phyloP scores from a whole-genome alignment of 2,329 filamentous ascomycete genomes.

The Fusarium sp. region DNA sequence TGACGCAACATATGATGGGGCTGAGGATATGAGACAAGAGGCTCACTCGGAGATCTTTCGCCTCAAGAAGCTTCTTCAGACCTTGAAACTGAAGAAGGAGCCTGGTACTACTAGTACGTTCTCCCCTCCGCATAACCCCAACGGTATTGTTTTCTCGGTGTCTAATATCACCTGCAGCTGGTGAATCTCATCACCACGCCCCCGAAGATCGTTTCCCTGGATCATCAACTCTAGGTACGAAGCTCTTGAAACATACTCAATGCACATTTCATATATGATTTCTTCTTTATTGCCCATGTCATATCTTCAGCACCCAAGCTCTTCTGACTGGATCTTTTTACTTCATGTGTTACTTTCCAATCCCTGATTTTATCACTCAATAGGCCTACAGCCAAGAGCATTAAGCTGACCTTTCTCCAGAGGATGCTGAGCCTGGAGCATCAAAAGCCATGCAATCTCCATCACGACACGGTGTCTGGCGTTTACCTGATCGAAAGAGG shows the following conservation, averaged over 20 bases:
- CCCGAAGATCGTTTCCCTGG: not conserved
- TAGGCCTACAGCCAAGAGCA: not conserved
- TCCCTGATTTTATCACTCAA: not conserved
- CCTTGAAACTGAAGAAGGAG: constrained; percentile 10
- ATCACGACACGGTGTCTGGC: constrained; percentile 4
- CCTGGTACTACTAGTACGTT: constrained; percentile 2
- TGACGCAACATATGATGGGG: constrained; percentile 37
- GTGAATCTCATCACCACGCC: not conserved
- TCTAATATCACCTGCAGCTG: not conserved
- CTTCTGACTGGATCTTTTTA: not conserved
- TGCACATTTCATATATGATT: not conserved
- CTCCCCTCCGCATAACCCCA: not conserved
- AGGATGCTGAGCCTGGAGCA: not conserved
- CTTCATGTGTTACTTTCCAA: not conserved
- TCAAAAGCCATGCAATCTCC: constrained; percentile 35
- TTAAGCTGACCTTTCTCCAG: constrained; percentile 25
- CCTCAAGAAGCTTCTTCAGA: constrained; percentile 45
- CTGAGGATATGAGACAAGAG: constrained; percentile 43
- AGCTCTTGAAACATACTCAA: not conserved
- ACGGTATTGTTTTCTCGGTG: not conserved
- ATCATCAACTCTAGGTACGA: constrained; percentile 25
- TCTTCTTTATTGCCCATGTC: not conserved
- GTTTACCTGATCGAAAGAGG: constrained; percentile 45
- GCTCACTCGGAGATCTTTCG: constrained; percentile 40
- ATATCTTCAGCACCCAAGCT: not conserved